phyloP scores from a whole-genome alignment of 2,329 filamentous ascomycete genomes.

The Chaetomiaceae sp. region DNA sequence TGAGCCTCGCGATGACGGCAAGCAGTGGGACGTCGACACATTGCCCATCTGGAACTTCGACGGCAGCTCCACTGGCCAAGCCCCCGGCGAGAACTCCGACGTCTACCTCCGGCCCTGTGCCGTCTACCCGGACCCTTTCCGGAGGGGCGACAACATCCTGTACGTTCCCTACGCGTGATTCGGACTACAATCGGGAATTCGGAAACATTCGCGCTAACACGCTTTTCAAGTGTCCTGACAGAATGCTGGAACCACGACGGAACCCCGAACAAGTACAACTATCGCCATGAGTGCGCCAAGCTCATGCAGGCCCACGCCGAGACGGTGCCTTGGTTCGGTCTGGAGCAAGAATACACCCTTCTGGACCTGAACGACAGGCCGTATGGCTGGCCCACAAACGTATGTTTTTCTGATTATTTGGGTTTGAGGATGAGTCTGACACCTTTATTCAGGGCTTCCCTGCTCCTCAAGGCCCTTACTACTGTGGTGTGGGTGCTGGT shows the following conservation, averaged over 20 bases:
- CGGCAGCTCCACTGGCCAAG: slow-evolving; percentile 87
- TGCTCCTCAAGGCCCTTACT: slow-evolving; percentile 81
- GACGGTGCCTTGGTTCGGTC: slow-evolving; percentile 92
- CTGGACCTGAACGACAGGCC: slow-evolving; percentile 82
- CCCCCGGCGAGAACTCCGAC: slow-evolving; percentile 92
- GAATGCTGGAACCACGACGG: slow-evolving; percentile 77
- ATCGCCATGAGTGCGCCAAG: slow-evolving; percentile 84
- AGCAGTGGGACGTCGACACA: slow-evolving; percentile 16
- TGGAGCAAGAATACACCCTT: slow-evolving; percentile 89
- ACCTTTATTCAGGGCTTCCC: slow-evolving; percentile 47
- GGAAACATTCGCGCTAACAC: slow-evolving; percentile 2
- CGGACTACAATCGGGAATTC: no score
- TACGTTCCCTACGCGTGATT: slow-evolving; percentile 1
- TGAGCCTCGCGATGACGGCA: slow-evolving; percentile 24
- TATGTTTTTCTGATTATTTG: neutral
- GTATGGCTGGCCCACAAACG: slow-evolving; percentile 79
- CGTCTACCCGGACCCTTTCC: slow-evolving; percentile 74
- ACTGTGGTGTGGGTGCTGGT: slow-evolving; percentile 95
- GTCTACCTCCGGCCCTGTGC: slow-evolving; percentile 83
- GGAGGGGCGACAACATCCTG: slow-evolving; percentile 39
- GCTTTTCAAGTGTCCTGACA: slow-evolving; percentile 67
- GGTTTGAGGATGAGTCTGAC: no score
- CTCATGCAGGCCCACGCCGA: slow-evolving; percentile 83
- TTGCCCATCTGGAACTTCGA: slow-evolving; percentile 34
- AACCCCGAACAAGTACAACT: slow-evolving; percentile 96